Evolutionary conservation across 1,139 yeast genomes (phyloP).

Genomic region (Arxiozyma slooffiae): DNA sequence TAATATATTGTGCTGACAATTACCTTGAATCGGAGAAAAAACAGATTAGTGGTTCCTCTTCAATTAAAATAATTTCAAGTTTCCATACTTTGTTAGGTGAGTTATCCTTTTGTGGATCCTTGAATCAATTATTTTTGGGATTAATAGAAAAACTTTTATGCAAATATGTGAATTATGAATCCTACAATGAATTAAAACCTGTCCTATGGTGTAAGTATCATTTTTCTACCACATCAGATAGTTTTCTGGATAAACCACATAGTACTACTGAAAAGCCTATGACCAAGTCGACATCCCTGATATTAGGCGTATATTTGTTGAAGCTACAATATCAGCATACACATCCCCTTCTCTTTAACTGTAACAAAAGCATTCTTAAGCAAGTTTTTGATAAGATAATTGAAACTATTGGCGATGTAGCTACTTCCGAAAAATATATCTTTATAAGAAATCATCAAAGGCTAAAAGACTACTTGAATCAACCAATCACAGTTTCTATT

Average conservation of each 20-base stretch:
- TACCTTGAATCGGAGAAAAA: not conserved
- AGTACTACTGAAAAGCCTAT: constrained; percentile 53
- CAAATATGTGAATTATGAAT: constrained; percentile 35
- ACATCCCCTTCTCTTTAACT: constrained; percentile 48
- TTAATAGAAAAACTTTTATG: constrained; percentile 50
- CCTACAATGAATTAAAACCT: constrained; percentile 57
- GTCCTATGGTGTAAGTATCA: constrained; percentile 72
- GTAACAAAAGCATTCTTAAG: constrained; percentile 59
- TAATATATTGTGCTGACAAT: constrained; percentile 32
- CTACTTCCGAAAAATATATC: constrained; percentile 34
- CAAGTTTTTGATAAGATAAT: constrained; percentile 60
- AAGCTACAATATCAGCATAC: constrained; percentile 49
- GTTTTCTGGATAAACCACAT: constrained; percentile 41
- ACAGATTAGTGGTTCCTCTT: constrained; percentile 16
- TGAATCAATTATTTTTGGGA: constrained; percentile 52
- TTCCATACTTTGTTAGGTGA: constrained; percentile 69
- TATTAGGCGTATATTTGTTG: constrained; percentile 51
- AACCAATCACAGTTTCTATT: constrained; percentile 42
- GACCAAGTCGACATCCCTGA: constrained; percentile 35
- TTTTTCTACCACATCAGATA: constrained; percentile 48
- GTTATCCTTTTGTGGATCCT: constrained; percentile 57
- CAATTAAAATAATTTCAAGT: constrained; percentile 36
- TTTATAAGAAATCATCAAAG: constrained; percentile 34
- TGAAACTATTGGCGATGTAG: constrained; percentile 66
- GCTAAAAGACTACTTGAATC: constrained; percentile 45